Evolutionary conservation across 2,329 filamentous ascomycete genomes (phyloP).

Genomic region (Albifimbria verrucaria): DNA sequence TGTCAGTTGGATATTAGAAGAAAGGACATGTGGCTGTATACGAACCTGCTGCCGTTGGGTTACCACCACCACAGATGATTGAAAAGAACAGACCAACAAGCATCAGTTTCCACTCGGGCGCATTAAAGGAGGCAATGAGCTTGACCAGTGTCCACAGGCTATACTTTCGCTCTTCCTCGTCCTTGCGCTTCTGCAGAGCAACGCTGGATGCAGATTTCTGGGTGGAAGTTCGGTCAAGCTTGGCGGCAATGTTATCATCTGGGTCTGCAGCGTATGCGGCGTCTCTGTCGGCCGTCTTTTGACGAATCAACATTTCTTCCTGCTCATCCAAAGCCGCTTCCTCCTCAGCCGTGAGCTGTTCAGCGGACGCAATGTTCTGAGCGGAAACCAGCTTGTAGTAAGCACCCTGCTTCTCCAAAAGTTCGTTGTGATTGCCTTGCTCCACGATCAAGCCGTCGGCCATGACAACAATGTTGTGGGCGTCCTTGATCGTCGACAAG

Average conservation of each 20-base stretch:
- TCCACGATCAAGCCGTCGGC: constrained; percentile 81
- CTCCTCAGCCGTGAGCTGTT: constrained; percentile 50
- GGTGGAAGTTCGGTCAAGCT: constrained; percentile 53
- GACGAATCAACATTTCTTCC: constrained; percentile 49
- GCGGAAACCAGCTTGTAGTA: constrained; percentile 87
- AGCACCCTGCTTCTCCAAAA: constrained; percentile 67
- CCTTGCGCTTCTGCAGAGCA: constrained; percentile 55
- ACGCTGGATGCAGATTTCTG: constrained; percentile 66
- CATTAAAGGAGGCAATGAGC: constrained; percentile 78
- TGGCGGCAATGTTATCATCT: constrained; percentile 58
- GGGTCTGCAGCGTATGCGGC: constrained; percentile 49
- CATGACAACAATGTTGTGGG: constrained; percentile 96
- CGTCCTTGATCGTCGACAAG: constrained; percentile 88
- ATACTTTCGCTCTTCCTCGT: constrained; percentile 56
- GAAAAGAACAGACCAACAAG: constrained; percentile 68
- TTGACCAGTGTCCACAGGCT: constrained; percentile 73
- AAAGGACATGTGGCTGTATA: too few species aligned
- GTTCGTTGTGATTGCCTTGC: constrained; percentile 80
- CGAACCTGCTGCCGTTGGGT: constrained; percentile 56
- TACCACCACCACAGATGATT: constrained; percentile 75
- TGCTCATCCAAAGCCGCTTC: constrained; percentile 46
- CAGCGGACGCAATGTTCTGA: constrained; percentile 70
- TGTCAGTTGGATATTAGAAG: not conserved
- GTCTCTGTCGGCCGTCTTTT: constrained; percentile 38
- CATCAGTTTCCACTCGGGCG: constrained; percentile 68